Conservation (phyloP, 768 basidiomycete species). For the Pleurotus cornucopiae region DNA sequence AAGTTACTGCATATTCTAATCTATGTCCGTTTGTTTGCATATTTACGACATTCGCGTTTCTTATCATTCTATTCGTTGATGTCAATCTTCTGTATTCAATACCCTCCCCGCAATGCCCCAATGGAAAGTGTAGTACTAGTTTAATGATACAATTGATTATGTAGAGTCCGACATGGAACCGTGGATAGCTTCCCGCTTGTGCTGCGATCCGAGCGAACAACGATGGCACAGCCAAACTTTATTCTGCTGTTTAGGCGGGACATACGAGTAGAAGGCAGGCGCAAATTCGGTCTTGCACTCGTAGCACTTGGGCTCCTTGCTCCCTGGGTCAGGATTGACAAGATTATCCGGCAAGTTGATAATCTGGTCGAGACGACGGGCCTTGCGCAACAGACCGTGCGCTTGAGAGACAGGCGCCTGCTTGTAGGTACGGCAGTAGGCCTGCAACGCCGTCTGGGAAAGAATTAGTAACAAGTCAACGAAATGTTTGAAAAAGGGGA, state of each 20-base stretch:
- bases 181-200: too few relatives aligned
- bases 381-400: constrained; percentile 86
- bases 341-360: constrained; percentile 40
- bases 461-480: constrained; percentile 5
- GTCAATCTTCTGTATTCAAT: constrained; percentile 7
- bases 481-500: not conserved
- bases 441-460: constrained; percentile 80
- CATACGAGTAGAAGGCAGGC: constrained; percentile 62
- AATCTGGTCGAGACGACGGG: constrained; percentile 74
- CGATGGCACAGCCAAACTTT: constrained; percentile 5
- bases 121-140: constrained; percentile 8
- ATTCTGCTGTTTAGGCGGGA: constrained; percentile 12
- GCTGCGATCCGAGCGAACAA: not conserved
- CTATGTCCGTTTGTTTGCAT: constrained; percentile 12
- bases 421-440: constrained; percentile 84
- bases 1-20: constrained; percentile 32
- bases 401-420: constrained; percentile 66
- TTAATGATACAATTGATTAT: not conserved
- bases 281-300: constrained; percentile 68
- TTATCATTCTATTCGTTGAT: not conserved
- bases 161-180: not conserved
- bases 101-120: constrained; percentile 9
- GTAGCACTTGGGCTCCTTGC: constrained; percentile 45
- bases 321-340: constrained; percentile 12
- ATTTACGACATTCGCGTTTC: constrained; percentile 1